These are phyloP conservation scores for Mortierella sp. DNA, from an alignment of 371 early-diverging fungal genomes.

Conservation along the genomic window DNA sequence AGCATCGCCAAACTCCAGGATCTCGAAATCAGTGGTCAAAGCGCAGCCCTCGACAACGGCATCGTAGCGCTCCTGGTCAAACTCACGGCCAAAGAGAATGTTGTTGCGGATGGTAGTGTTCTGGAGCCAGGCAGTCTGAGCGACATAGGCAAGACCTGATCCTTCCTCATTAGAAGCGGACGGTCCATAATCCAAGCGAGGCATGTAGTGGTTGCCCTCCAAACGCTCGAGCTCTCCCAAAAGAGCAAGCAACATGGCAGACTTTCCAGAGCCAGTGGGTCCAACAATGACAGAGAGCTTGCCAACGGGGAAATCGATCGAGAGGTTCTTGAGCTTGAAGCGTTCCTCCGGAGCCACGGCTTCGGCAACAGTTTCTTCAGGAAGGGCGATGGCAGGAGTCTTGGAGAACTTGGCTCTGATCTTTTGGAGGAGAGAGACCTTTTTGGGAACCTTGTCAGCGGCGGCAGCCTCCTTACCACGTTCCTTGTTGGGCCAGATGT, in stretches of 20 bases:
- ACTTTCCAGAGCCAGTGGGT: constrained; percentile 85
- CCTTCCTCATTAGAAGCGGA: constrained; percentile 38
- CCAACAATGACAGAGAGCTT: constrained; percentile 85
- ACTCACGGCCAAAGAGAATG: constrained; percentile 85
- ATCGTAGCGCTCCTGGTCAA: constrained; percentile 74
- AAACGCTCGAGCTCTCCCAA: constrained; percentile 68
- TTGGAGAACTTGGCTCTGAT: constrained; percentile 39
- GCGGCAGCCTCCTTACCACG: constrained; percentile 15
- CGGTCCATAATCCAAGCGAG: constrained; percentile 59
- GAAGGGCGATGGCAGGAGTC: neutral
- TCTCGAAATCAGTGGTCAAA: constrained; percentile 79
- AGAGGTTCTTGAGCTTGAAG: constrained; percentile 66
- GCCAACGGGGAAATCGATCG: constrained; percentile 70
- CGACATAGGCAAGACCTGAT: constrained; percentile 79
- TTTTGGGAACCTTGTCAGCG: constrained; percentile 22
- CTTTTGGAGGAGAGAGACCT: constrained; percentile 26
- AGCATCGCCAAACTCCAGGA: constrained; percentile 86
- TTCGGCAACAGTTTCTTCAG: constrained; percentile 28
- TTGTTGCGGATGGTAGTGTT: constrained; percentile 88
- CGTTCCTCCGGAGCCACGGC: constrained; percentile 32
- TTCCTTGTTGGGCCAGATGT: constrained; percentile 63
- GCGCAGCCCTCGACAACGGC: constrained; percentile 76
- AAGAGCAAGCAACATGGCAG: constrained; percentile 78
- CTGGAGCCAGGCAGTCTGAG: constrained; percentile 91
- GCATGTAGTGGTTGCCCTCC: constrained; percentile 62